Base-by-base conservation (phyloP, 768 basidiomycete species). In the Neoboletus brunneissimus region DNA sequence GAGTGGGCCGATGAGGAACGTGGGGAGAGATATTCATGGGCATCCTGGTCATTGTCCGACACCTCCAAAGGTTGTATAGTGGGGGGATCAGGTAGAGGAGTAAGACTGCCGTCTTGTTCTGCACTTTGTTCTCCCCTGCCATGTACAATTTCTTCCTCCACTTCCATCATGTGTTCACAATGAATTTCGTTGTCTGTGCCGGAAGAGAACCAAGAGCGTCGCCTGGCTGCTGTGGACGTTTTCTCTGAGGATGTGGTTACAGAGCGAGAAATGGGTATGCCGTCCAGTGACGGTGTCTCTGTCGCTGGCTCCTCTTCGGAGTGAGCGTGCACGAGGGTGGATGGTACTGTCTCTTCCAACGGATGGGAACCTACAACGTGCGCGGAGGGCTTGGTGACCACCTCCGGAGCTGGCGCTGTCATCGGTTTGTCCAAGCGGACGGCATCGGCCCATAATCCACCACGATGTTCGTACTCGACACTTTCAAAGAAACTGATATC, bases 401-500 rank as follows among this genome's bases (percentile, higher is more conserved):
- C 48, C 25, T 57, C 61, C 11, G 64, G 56, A n/a, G 40, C 29
- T 18, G 59, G 44, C 10, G 45, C 23, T 23, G 58, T 6, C 61
- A 66, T 49, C 18, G 61, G 58, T 23, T 58, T 65, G 48, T 78
- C 78, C 29, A 63, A 73, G 31, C 86, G 78, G 4, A 75, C 79
- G 9, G 94, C 88, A 60, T 94, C 91, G 9, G 83, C 78, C 82
- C 89, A 98, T 60, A 99, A 89, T 8, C 95, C 96, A 44, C 95
- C 96, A 37, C 96, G 86, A 55, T 81, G 86, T 49, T 67, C 63
- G 64, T 81, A 87, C 3, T 67, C 64, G 4, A 66, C 65, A 35
- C 89, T 95, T 70, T 97, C 89, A 69, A 96, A 98, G 80, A 94
- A 98, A 13, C 94, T 80, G 56, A 98, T 89, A 65, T 99, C 97